phyloP scores from a whole-genome alignment of 805 yeast genomes.

The Kodamaea kakaduensis region DNA sequence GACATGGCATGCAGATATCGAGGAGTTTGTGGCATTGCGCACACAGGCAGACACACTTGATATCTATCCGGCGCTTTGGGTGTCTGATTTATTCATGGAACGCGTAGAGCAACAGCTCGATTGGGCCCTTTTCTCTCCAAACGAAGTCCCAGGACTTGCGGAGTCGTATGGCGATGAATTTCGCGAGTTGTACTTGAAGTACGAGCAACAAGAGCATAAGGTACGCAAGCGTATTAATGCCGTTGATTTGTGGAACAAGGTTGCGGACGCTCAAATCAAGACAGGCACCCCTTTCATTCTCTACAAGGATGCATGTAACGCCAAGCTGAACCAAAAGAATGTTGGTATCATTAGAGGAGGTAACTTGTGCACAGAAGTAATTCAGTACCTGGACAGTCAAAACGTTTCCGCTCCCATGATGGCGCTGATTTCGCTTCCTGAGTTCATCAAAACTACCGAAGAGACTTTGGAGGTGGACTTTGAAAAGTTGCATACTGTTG shows the following conservation, averaged over 20 bases:
- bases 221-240: constrained; percentile 63
- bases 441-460: constrained; percentile 45
- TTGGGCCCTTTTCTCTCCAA: constrained; percentile 91
- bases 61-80: constrained; percentile 89
- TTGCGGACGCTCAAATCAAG: constrained; percentile 88
- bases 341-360: constrained; percentile 91
- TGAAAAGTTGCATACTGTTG: constrained; percentile 64
- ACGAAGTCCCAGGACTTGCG: constrained; percentile 78
- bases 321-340: constrained; percentile 85
- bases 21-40: constrained; percentile 79
- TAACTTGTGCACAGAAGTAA: constrained; percentile 90
- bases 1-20: constrained; percentile 95
- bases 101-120: constrained; percentile 73
- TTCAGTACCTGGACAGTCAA: constrained; percentile 86
- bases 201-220: constrained; percentile 68
- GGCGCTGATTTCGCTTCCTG: constrained; percentile 86
- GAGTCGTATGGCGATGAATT: constrained; percentile 87
- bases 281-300: constrained; percentile 95
- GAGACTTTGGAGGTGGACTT: constrained; percentile 57
- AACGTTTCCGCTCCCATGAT: constrained; percentile 95
- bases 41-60: constrained; percentile 94
- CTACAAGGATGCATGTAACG: constrained; percentile 88
- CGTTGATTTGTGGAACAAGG: constrained; percentile 86
- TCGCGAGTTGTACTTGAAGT: constrained; percentile 61
- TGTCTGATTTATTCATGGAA: constrained; percentile 91